phyloP scores from a whole-genome alignment of 2,329 filamentous ascomycete genomes.

The Exophiala mesophila region DNA sequence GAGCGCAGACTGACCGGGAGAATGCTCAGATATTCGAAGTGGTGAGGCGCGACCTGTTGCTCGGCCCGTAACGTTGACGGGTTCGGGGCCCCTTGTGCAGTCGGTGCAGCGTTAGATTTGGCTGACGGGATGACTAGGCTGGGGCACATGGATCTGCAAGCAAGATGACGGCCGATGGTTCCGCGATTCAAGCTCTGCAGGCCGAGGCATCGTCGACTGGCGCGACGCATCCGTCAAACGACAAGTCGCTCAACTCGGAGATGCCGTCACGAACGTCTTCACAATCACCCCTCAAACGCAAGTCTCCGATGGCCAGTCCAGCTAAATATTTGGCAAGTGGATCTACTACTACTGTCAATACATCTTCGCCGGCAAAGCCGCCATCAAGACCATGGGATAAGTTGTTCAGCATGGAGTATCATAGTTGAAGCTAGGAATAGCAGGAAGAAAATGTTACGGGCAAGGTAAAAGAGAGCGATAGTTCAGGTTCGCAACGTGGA shows the following conservation, averaged over 20 bases:
- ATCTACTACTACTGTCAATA: constrained; percentile 10
- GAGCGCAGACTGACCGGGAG: constrained; percentile 31
- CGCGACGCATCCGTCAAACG: no score
- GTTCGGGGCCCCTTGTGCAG: no score
- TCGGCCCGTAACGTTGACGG: constrained; percentile 35
- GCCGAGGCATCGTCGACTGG: no score
- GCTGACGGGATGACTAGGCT: neutral
- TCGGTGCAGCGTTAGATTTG: no score
- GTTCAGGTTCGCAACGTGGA: no score
- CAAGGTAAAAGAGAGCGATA: no score
- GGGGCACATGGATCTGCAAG: neutral
- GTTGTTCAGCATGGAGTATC: constrained; percentile 42
- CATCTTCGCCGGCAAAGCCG: constrained; percentile 28
- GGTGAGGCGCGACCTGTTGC: constrained; percentile 45
- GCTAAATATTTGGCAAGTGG: constrained; percentile 5
- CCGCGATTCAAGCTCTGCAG: no score
- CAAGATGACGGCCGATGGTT: no score
- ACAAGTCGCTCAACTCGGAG: neutral
- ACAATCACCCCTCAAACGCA: constrained; percentile 17
- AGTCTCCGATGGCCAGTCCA: constrained; percentile 11
- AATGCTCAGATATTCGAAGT: constrained; percentile 41
- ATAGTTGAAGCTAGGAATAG: neutral
- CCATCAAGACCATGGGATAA: constrained; percentile 35
- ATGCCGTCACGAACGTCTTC: constrained; percentile 6
- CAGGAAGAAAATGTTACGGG: no score